Evolutionary conservation across 2,329 filamentous ascomycete genomes (phyloP).

Genomic region (Biscogniauxia marginata): DNA sequence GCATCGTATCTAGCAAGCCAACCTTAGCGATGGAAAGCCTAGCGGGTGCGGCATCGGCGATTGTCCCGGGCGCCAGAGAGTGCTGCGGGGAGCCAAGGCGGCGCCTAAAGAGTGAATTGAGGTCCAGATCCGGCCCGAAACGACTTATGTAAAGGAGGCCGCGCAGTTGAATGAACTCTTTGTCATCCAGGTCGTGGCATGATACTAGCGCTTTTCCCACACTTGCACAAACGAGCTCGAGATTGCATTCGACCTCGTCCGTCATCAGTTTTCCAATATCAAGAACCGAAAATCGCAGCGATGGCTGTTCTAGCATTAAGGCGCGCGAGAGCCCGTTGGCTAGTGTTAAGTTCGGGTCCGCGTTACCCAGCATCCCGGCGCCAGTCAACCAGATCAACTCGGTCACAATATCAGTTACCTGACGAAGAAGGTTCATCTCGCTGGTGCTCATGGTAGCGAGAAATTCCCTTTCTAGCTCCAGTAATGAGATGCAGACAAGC

Average conservation of each 20-base stretch:
- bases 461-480: not conserved
- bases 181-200: not conserved
- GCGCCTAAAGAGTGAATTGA: conserved; percentile 16
- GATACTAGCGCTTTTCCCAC: not conserved
- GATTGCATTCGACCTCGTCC: too few species aligned
- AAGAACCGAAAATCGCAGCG: conserved; percentile 1
- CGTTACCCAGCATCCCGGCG: not conserved
- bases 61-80: not conserved
- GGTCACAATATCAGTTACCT: not conserved
- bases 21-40: conserved; percentile 4
- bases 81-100: conserved; percentile 1
- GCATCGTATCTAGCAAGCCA: conserved; percentile 13
- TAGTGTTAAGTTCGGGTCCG: conserved; percentile 3
- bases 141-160: conserved; percentile 14
- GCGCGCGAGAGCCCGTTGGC: conserved; percentile 6
- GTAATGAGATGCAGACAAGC: conserved; percentile 5
- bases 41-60: conserved; percentile 1
- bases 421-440: not conserved
- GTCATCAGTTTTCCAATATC: conserved; percentile 5
- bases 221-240: not conserved
- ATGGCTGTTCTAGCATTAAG: conserved; percentile 11
- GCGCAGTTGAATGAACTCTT: conserved; percentile 2
- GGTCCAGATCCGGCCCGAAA: conserved; percentile 8
- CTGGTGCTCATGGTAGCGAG: not conserved
- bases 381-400: conserved; percentile 1